These are phyloP conservation scores for Verbascum thapsus DNA, from an alignment of 257 asterid genomes.

Conservation along the genomic window DNA sequence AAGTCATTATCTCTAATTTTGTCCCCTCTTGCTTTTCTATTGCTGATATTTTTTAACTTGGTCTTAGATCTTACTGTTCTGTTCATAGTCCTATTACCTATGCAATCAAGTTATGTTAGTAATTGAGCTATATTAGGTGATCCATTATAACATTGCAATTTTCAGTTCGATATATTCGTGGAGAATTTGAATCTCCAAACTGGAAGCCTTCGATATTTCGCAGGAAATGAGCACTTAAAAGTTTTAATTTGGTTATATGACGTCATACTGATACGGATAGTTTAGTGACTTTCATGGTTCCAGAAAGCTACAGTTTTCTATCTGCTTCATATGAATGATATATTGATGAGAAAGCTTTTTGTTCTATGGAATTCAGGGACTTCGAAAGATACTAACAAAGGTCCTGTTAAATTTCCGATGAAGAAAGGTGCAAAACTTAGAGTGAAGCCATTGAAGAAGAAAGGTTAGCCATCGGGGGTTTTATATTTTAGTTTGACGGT, in stretches of 20 bases:
- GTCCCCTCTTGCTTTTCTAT: not conserved
- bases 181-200: not conserved
- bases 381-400: slow-evolving; percentile 36
- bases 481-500: not conserved
- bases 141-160: not conserved
- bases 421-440: slow-evolving; percentile 62
- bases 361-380: slow-evolving; percentile 36
- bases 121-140: not conserved
- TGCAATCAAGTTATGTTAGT: not conserved
- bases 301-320: not conserved
- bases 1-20: not conserved
- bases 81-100: not conserved
- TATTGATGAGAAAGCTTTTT: slow-evolving; percentile 16
- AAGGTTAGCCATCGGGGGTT: slow-evolving; percentile 40
- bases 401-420: slow-evolving; percentile 54
- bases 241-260: not conserved
- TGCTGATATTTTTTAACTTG: not conserved
- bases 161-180: not conserved
- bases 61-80: not conserved
- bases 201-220: not conserved
- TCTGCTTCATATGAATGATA: not conserved
- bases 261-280: not conserved
- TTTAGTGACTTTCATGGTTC: not conserved
- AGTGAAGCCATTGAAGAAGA: slow-evolving; percentile 59
- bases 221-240: not conserved